Percentiles rank a stretch among this genome's conserved stretches.
phyloP scores from a whole-genome alignment of 225 moss, liverwort and hornwort genomes.

The Polytrichum commune region DNA sequence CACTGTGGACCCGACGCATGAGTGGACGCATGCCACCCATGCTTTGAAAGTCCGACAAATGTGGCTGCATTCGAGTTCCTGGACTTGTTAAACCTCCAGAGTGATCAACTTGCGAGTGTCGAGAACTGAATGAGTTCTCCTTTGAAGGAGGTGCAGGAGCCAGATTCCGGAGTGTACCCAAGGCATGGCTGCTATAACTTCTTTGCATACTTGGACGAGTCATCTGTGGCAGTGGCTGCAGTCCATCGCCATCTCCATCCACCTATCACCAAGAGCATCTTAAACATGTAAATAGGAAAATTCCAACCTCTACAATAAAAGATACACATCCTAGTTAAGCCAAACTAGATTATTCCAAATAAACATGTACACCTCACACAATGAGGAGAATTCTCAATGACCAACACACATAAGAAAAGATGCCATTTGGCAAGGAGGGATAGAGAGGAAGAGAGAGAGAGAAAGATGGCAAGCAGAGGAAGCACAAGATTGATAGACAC shows the following conservation, averaged over 20 bases:
- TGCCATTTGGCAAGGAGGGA: too few species aligned
- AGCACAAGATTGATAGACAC: too few species aligned
- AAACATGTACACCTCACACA: too few species aligned
- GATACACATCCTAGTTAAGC: too few species aligned
- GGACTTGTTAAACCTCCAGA: constrained; percentile 38
- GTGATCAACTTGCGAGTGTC: constrained; percentile 29
- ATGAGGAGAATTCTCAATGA: too few species aligned
- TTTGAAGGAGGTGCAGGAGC: constrained; percentile 18
- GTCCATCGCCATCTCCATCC: constrained; percentile 54
- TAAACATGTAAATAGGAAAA: too few species aligned
- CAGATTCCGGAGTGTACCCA: constrained; percentile 43
- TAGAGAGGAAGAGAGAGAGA: too few species aligned
- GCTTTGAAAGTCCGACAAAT: constrained; percentile 39
- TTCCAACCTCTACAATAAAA: too few species aligned
- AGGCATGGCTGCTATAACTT: constrained; percentile 48
- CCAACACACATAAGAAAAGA: too few species aligned
- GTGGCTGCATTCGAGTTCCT: constrained; percentile 38
- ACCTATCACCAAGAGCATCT: constrained; percentile 21
- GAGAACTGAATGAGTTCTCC: constrained; percentile 20
- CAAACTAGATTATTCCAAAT: too few species aligned
- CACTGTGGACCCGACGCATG: constrained; percentile 65
- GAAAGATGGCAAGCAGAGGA: too few species aligned
- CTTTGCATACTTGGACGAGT: constrained; percentile 55
- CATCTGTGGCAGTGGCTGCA: constrained; percentile 55
- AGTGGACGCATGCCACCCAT: constrained; percentile 47